phyloP scores from a whole-genome alignment of 1,139 yeast species.

The Debaryomyces psychrophilus region DNA sequence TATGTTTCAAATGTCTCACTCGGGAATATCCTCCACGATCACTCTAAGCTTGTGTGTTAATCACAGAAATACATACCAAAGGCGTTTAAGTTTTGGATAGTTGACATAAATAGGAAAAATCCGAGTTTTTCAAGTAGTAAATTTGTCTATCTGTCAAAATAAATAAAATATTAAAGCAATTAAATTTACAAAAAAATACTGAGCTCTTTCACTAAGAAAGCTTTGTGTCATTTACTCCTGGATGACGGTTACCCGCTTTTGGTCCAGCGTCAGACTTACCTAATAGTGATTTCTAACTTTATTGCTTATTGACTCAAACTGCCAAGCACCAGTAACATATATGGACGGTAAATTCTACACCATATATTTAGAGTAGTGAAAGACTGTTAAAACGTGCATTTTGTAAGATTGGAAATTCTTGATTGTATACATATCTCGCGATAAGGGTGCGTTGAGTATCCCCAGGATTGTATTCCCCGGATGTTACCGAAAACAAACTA shows the following conservation, averaged over 20 bases:
- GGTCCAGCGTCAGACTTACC: not conserved
- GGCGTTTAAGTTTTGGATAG: slow-evolving; percentile 96
- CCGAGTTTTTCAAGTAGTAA: slow-evolving; percentile 14
- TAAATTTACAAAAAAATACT: slow-evolving; percentile 5
- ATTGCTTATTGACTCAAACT: no score
- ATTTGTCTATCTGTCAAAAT: slow-evolving; percentile 8
- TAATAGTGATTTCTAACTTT: not conserved
- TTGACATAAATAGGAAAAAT: slow-evolving; percentile 57
- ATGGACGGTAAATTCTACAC: no score
- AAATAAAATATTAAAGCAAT: slow-evolving; percentile 8
- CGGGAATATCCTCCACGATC: not conserved
- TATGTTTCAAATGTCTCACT: not conserved
- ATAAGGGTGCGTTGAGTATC: not conserved
- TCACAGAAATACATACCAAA: slow-evolving; percentile 60
- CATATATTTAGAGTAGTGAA: no score
- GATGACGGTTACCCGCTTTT: slow-evolving; percentile 8
- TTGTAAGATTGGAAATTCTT: no score
- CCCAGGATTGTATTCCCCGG: not conserved
- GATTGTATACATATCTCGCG: not conserved
- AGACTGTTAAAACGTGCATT: no score
- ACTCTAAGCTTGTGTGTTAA: not conserved
- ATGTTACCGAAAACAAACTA: not conserved
- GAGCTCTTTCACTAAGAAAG: not conserved
- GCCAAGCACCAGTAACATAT: no score
- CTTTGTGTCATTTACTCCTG: slow-evolving; percentile 6